Evolutionary conservation across 1,139 yeast species (phyloP), one percentile per base, ranked within the genome.

Genomic region (Suhomyces yuchorum): DNA sequence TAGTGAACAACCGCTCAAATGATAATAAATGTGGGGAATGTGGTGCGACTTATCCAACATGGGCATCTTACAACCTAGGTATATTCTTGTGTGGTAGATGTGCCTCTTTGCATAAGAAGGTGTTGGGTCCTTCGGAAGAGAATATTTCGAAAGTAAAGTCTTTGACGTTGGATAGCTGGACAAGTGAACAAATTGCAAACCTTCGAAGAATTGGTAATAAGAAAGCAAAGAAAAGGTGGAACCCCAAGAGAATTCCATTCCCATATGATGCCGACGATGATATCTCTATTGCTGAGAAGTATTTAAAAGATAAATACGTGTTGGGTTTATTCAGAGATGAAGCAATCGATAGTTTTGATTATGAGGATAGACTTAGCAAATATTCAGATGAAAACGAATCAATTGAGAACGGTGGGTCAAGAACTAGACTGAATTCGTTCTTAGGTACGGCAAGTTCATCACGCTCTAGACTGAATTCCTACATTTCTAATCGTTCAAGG

Each of bases 101-200:
- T 74, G 90, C 92, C 8, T 80, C 87, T 9, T 75, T 80, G 35
- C 98, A 92, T 66, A 78, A 95, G 54, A 80, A 88, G 30, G 63
- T 71, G 12, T 68, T 92, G 51, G 96, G 96, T 0, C 69, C 73
- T 3, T 68, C 85, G 2, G 49, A 57, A 24, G 61, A 61, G 22
- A 49, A 53, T 0, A 73, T 89, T 4, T 85, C 96, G 19, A 80
- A 80, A 55, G 87, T 91, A 5, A 82, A 95, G 54, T 88, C 96
- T 0, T 70, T 93, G 53, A 85, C 96, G 1, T 76, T 91, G 59
- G 99, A 93, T 61, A 74, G 77, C 1, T 93, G 97, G 91, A 68
- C 77, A 3, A 70, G 64, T 24, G 85, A 82, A 42, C 81, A 89
- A 57, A 65, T 87, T 15, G 85, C 80, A 33, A 63, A 77, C 28